phyloP scores from a whole-genome alignment of 495 filamentous ascomycete genomes.

The Neurospora sp. region DNA sequence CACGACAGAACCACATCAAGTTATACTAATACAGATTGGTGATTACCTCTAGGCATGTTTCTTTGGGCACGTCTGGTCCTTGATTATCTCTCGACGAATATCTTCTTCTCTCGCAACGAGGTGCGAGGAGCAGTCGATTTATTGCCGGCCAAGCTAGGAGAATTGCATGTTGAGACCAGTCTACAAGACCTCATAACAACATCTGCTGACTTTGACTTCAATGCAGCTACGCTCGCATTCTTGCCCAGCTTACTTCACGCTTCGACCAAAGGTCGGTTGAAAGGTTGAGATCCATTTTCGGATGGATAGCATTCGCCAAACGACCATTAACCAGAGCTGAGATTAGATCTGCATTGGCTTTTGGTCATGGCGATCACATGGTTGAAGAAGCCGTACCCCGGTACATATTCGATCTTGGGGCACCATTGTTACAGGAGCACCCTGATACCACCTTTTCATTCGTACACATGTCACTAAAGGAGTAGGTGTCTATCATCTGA shows the following conservation, averaged over 20 bases:
- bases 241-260: constrained; percentile 10
- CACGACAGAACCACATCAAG: not conserved
- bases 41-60: constrained; percentile 20
- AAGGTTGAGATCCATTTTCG: constrained; percentile 16
- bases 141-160: constrained; percentile 13
- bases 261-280: constrained; percentile 17
- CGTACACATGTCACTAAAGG: constrained; percentile 24
- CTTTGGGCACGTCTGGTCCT: constrained; percentile 24
- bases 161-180: constrained; percentile 15
- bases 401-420: constrained; percentile 23
- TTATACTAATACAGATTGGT: constrained; percentile 5
- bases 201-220: not conserved
- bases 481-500: constrained; percentile 12
- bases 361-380: constrained; percentile 8
- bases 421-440: constrained; percentile 18
- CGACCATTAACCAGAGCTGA: constrained; percentile 18
- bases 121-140: constrained; percentile 11
- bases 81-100: constrained; percentile 19
- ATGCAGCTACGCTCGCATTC: constrained; percentile 17
- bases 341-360: constrained; percentile 17
- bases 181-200: not conserved
- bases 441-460: constrained; percentile 16
- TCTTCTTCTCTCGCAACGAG: constrained; percentile 19
- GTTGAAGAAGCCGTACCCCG: constrained; percentile 6
- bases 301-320: constrained; percentile 26